Evolutionary conservation across 1,139 yeast genomes (phyloP).

Genomic region (Zhuliangozyma blackwelliae): DNA sequence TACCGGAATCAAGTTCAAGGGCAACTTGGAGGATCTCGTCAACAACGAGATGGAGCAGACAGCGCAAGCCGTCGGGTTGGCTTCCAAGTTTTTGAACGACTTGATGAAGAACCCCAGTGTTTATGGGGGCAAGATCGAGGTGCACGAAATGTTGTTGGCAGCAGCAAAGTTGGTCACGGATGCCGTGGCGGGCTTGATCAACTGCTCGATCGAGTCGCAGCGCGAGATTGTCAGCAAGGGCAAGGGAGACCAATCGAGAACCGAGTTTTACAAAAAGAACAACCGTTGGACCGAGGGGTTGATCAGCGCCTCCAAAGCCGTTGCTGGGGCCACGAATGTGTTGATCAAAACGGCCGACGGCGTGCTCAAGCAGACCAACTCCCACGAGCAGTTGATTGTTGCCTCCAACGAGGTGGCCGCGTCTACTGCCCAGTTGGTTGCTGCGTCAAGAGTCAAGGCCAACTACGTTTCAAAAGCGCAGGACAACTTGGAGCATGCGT

Average conservation of each 20-base stretch:
- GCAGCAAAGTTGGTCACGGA: conserved; percentile 82
- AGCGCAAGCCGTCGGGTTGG: conserved; percentile 64
- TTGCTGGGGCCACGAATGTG: conserved; percentile 78
- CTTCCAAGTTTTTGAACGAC: conserved; percentile 55
- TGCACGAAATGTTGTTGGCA: conserved; percentile 71
- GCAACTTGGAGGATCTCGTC: conserved; percentile 66
- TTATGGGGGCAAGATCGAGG: conserved; percentile 59
- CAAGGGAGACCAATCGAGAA: conserved; percentile 59
- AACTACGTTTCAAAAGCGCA: conserved; percentile 74
- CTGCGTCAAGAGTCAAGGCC: conserved; percentile 88
- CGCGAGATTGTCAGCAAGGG: conserved; percentile 76
- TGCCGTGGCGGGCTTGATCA: conserved; percentile 68
- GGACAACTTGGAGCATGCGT: conserved; percentile 66
- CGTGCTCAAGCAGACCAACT: conserved; percentile 56
- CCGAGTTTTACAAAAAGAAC: conserved; percentile 82
- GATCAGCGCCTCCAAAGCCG: conserved; percentile 86
- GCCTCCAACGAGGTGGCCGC: conserved; percentile 93
- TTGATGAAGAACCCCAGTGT: conserved; percentile 55
- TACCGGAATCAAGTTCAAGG: conserved; percentile 39
- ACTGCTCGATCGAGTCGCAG: conserved; percentile 79
- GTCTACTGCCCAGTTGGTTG: conserved; percentile 87
- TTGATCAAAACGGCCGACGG: conserved; percentile 86
- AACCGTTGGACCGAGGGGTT: conserved; percentile 95
- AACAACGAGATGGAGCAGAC: conserved; percentile 70
- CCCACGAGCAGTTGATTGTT: conserved; percentile 82